Base-by-base conservation (phyloP, 2,329 filamentous ascomycete species). In the Didymella exigua region DNA sequence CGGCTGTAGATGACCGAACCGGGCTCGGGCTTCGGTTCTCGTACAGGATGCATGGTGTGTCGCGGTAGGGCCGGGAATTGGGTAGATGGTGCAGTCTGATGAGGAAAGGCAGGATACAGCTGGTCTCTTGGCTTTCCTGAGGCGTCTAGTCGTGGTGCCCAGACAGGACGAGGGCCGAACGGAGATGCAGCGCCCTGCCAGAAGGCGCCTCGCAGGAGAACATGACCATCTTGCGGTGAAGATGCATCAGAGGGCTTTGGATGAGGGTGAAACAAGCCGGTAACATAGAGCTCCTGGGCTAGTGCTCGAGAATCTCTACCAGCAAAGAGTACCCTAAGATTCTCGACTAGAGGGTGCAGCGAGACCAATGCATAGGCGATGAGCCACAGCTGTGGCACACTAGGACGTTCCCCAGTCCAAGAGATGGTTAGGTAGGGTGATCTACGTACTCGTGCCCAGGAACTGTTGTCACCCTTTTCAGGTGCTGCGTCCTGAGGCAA, bases 1-100 rank as follows among this genome's bases (percentile, higher is more conserved):
- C 90, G 86, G 69, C 88, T 91, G 78, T 93, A 93, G 62, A 90
- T 82, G 56, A 89, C 82, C 1, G 86, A 83, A 3, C 89, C 88
- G 0, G 88, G 87, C 1, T 79, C 77, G 5, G 90, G 89, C 77
- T 93, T 93, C 29, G 85, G 81, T 1, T 86, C 85, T 8, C 90
- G 86, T 7, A 88, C 80, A 3, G 89, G 89, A 74, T 93, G 89
- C 74, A 84, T 86, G 10, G 84, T 79, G 70, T 89, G 84, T 10
- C 84, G 76, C 4, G 77, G 77, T 50, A 80, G 70, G 4, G 77
- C 70, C 11, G 78, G 77, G 48, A 79, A 79, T 41, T 76, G 74
- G 30, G 78, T 83, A 3, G 79, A 81, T 56, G 82, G 75, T 23
- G 78, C 76, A 59, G 75, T 76, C 46, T 75, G 72, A 44, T 75